Conservation (phyloP, 1,284 basidiomycete genomes). For the Boletus albobrunnescens region DNA sequence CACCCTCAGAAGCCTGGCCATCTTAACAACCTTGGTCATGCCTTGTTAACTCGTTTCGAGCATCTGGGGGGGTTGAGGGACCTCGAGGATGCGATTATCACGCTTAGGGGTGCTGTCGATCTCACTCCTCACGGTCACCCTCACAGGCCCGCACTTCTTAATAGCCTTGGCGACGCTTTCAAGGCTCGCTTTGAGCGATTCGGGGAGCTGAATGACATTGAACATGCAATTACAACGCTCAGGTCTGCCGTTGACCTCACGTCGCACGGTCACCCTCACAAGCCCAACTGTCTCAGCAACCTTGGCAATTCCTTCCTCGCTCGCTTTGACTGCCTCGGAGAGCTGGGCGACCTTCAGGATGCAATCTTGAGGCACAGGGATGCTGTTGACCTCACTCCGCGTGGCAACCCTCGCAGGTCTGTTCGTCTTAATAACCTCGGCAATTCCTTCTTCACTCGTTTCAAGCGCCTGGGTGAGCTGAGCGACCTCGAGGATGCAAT, state of each 20-base stretch:
- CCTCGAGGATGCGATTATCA: neutral
- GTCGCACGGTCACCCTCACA: neutral
- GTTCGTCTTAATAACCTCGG: too few relatives aligned
- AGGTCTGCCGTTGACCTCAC: neutral
- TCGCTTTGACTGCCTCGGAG: neutral
- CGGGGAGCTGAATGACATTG: neutral
- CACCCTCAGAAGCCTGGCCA: too few relatives aligned
- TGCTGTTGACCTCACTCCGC: neutral
- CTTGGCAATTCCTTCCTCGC: neutral
- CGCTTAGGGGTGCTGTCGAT: neutral
- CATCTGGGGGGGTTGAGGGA: neutral
- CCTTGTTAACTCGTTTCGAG: neutral
- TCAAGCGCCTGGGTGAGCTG: too few relatives aligned
- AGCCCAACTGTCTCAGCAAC: neutral
- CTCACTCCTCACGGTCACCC: neutral
- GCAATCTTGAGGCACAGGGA: neutral
- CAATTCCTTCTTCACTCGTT: too few relatives aligned
- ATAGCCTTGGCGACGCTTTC: neutral
- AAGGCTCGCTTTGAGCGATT: neutral
- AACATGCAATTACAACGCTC: neutral
- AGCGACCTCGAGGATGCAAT: too few relatives aligned
- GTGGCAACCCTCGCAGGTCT: neutral
- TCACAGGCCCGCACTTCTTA: neutral
- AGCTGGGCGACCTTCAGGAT: neutral
- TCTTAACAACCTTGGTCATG: neutral